A percentile compares a stretch with the other conserved stretches of the same genome.
These are phyloP conservation scores for Tulasnella sp. DNA, from an alignment of 768 basidiomycete genomes.

Conservation along the genomic window DNA sequence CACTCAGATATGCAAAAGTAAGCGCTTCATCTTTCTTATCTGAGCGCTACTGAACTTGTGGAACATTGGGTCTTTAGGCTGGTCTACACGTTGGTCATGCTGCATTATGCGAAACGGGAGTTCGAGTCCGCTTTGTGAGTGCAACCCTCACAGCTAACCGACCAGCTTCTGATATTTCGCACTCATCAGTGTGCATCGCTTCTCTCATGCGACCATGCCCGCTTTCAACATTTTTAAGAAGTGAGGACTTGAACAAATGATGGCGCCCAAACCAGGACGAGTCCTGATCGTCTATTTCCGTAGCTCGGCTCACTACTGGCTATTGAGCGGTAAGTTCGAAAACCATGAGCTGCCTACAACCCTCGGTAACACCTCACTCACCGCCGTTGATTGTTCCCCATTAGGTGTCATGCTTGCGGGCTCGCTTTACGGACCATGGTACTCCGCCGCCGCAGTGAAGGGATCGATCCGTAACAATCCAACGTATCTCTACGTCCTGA, in stretches of 20 bases:
- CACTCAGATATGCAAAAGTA: constrained; percentile 73
- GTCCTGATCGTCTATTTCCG: background rate
- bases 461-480: constrained; percentile 55
- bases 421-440: constrained; percentile 73
- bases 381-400: background rate
- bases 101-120: constrained; percentile 88
- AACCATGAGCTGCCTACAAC: background rate
- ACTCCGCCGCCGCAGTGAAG: constrained; percentile 49
- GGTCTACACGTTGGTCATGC: constrained; percentile 60
- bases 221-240: constrained; percentile 77
- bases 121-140: constrained; percentile 81
- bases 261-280: too few species aligned
- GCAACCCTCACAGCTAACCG: too few species aligned
- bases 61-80: constrained; percentile 44
- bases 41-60: too few species aligned
- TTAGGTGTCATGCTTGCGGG: constrained; percentile 64
- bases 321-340: constrained; percentile 45
- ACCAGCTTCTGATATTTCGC: too few species aligned
- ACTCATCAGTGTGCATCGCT: constrained; percentile 66
- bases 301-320: constrained; percentile 84
- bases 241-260: constrained; percentile 35
- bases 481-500: constrained; percentile 53
- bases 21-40: constrained; percentile 19
- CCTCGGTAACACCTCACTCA: background rate
- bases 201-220: constrained; percentile 94